Percentiles rank a stretch among this genome's conserved stretches.
These are phyloP conservation scores for Elongisporangium senticosum DNA, from an alignment of 352 stramenopile species.

Conservation along the genomic window DNA sequence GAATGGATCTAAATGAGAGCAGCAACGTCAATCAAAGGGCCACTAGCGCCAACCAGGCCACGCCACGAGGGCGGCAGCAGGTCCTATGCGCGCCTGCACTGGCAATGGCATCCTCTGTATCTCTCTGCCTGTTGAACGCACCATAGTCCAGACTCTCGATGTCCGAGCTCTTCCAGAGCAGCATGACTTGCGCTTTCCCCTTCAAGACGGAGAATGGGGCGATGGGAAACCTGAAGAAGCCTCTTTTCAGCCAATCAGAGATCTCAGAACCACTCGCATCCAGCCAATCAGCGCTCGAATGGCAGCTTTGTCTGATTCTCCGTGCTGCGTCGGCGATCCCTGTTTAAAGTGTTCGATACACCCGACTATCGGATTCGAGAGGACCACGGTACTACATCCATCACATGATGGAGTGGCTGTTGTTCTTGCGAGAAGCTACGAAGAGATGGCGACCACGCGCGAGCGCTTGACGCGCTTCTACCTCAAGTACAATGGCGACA, in stretches of 20 bases:
- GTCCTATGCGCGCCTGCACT: neutral
- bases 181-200: conserved; percentile 10
- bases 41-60: neutral
- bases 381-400: neutral
- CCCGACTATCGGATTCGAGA: neutral
- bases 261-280: neutral
- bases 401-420: neutral
- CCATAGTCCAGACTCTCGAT: conserved; percentile 83
- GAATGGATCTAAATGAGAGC: conserved; percentile 56
- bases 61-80: neutral
- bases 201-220: neutral
- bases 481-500: conserved; percentile 80
- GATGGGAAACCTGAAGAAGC: neutral
- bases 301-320: neutral
- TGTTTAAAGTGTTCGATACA: neutral
- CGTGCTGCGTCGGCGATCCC: neutral
- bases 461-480: conserved; percentile 80
- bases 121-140: conserved; percentile 12
- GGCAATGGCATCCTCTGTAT: neutral
- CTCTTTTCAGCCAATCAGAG: conserved; percentile 15
- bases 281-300: conserved; percentile 3
- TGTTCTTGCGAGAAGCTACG: neutral
- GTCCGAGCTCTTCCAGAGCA: conserved; percentile 64
- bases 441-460: conserved; percentile 44
- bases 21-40: neutral